Evolutionary conservation across 306 rosid species (phyloP).

Genomic region (Dryas drummondii): DNA sequence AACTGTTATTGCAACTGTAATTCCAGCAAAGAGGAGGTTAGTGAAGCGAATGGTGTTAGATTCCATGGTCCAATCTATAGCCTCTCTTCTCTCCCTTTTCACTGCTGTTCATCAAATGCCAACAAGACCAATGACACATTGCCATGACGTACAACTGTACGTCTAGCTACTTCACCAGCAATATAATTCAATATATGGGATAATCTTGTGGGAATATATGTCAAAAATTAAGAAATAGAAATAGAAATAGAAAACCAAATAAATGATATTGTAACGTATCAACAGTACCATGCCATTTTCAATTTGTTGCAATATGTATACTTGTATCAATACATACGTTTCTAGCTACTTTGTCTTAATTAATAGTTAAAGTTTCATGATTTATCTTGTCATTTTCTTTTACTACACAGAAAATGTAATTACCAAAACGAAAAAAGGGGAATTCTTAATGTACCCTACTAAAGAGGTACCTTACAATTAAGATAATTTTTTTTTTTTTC

Average conservation of each 20-base stretch:
- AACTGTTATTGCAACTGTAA: not conserved
- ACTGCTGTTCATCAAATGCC: not conserved
- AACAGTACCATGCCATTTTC: not conserved
- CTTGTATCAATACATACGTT: not conserved
- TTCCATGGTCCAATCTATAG: constrained; percentile 2
- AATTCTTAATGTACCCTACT: too few relatives aligned
- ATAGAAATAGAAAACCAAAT: too few relatives aligned
- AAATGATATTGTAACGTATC: not conserved
- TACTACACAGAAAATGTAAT: too few relatives aligned
- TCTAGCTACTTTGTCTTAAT: too few relatives aligned
- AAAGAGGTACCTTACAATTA: too few relatives aligned
- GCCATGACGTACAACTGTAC: not conserved
- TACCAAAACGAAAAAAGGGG: too few relatives aligned
- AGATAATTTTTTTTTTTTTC: too few relatives aligned
- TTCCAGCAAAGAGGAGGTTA: constrained; percentile 21
- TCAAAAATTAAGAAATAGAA: too few relatives aligned
- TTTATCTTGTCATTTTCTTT: too few relatives aligned
- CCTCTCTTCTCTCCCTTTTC: not conserved
- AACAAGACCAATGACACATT: not conserved
- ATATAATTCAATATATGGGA: not conserved
- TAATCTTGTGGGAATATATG: too few relatives aligned
- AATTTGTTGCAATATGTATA: not conserved
- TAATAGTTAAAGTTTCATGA: too few relatives aligned
- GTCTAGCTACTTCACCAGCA: not conserved
- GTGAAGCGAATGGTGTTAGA: constrained; percentile 12